These are phyloP conservation scores for Fragaria ananassa DNA, from an alignment of 306 rosid genomes.

Conservation along the genomic window DNA sequence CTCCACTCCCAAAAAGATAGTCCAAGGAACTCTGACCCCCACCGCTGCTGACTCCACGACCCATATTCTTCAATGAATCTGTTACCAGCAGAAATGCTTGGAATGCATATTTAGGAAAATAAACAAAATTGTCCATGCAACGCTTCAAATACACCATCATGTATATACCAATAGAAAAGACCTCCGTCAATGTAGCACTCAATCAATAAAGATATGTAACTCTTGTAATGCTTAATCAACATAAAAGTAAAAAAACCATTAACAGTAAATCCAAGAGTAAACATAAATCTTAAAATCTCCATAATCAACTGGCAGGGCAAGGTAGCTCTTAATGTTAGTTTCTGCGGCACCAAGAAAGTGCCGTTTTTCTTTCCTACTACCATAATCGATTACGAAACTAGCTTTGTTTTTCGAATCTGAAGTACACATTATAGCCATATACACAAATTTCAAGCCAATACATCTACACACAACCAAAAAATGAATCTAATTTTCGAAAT, in stretches of 20 bases:
- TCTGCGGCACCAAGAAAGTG: background rate
- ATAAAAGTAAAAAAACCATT: background rate
- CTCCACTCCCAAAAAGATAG: conserved; percentile 95
- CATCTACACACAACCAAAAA: background rate
- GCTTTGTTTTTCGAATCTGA: background rate
- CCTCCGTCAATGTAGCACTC: background rate
- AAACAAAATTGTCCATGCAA: background rate
- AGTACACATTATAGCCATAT: background rate
- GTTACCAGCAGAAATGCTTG: conserved; percentile 29
- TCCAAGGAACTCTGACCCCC: conserved; percentile 98
- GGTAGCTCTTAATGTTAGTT: background rate
- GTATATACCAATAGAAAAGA: background rate
- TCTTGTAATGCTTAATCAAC: background rate
- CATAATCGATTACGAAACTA: background rate
- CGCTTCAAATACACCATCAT: background rate
- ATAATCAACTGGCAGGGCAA: background rate
- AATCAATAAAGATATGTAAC: background rate
- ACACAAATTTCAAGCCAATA: background rate
- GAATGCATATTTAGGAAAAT: conserved; percentile 3
- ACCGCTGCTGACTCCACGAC: conserved; percentile 98
- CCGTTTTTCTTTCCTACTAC: background rate
- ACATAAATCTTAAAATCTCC: too few species aligned
- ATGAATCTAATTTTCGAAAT: background rate
- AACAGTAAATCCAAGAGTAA: background rate
- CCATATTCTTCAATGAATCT: conserved; percentile 58